phyloP scores from a whole-genome alignment of 2,329 filamentous ascomycete genomes.

The Ophiobolus disseminans region DNA sequence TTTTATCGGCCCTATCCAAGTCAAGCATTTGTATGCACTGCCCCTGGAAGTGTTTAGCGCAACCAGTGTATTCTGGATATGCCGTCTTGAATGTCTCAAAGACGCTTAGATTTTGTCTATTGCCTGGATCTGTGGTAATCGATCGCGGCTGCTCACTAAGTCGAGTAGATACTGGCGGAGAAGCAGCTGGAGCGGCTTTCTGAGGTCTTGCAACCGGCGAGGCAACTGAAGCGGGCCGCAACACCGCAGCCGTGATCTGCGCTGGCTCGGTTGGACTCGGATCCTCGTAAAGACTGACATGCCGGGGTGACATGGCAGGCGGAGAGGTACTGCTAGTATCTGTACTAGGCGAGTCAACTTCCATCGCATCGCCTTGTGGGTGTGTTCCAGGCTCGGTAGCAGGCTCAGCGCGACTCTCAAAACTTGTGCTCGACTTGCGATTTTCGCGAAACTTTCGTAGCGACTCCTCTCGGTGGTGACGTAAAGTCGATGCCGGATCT shows the following conservation, averaged over 20 bases:
- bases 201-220: not conserved
- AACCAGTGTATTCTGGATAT: constrained; percentile 47
- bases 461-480: constrained; percentile 19
- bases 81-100: constrained; percentile 38
- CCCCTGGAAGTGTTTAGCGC: constrained; percentile 40
- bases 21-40: constrained; percentile 37
- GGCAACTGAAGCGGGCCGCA: not conserved
- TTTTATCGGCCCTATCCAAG: constrained; percentile 39
- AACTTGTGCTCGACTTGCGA: constrained; percentile 18
- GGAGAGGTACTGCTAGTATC: not conserved
- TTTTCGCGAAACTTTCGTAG: constrained; percentile 20
- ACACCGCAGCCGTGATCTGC: not conserved
- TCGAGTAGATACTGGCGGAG: too few relatives aligned
- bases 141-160: not conserved
- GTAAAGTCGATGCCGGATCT: constrained; percentile 11
- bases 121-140: not conserved
- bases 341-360: not conserved
- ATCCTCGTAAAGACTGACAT: constrained; percentile 25
- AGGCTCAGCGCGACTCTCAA: constrained; percentile 12
- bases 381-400: not conserved
- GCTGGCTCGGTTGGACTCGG: constrained; percentile 10
- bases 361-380: constrained; percentile 12
- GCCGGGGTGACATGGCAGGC: constrained; percentile 24
- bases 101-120: constrained; percentile 11
- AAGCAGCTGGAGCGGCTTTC: too few relatives aligned